Conservation (phyloP, 192 early-diverging fungal genomes). For the Coemansia brasiliensis region DNA sequence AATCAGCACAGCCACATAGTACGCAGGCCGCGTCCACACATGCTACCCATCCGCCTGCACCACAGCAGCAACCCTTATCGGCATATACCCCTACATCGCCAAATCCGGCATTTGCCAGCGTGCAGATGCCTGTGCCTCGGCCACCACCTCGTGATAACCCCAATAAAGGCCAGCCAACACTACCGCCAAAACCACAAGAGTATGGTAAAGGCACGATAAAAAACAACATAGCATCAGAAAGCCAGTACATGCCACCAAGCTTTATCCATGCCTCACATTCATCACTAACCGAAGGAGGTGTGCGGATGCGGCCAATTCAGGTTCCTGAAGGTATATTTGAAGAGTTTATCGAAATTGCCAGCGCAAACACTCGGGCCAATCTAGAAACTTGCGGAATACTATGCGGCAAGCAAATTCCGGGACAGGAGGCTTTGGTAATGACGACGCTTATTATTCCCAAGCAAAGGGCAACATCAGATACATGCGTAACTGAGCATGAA, state of each 20-base stretch:
- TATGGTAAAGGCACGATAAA: constrained; percentile 19
- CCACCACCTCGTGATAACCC: background rate
- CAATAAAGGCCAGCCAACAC: background rate
- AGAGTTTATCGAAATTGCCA: constrained; percentile 71
- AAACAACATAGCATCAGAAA: background rate
- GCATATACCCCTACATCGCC: too few species aligned
- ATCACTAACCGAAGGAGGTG: constrained; percentile 56
- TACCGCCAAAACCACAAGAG: constrained; percentile 50
- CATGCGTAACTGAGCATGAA: constrained; percentile 80
- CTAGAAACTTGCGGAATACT: constrained; percentile 89
- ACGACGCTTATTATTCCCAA: constrained; percentile 87
- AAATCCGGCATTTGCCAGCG: too few species aligned
- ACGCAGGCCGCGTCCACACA: background rate
- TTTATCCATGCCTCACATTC: constrained; percentile 41
- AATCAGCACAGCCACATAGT: too few species aligned
- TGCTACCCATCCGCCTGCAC: background rate
- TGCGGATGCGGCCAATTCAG: constrained; percentile 64
- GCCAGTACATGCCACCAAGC: constrained; percentile 33
- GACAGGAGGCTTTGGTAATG: constrained; percentile 43
- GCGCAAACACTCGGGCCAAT: constrained; percentile 70
- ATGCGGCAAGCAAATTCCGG: constrained; percentile 67
- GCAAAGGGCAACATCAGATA: constrained; percentile 83
- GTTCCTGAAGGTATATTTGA: constrained; percentile 67
- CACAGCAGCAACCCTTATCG: background rate
- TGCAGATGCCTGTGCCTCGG: constrained; percentile 7